Evolutionary conservation across 139 green algal species (phyloP).

Genomic region (Ettlia oleoabundans): DNA sequence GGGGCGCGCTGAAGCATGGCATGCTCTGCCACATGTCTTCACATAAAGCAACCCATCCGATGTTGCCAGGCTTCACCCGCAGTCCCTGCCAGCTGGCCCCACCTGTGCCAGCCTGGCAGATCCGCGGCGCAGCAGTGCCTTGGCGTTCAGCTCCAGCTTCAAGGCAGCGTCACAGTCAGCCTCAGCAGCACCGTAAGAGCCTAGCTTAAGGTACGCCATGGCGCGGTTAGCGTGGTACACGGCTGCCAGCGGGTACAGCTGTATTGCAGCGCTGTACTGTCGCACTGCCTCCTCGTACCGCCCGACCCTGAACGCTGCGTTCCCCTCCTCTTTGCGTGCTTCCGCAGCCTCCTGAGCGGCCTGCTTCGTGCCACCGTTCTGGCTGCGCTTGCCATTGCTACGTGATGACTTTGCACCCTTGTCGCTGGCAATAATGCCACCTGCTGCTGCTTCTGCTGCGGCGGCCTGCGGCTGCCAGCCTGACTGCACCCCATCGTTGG

Average conservation of each 20-base stretch:
- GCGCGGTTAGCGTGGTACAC: conserved; percentile 63
- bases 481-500: neutral
- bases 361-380: neutral
- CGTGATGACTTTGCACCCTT: neutral
- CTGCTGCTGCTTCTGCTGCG: neutral
- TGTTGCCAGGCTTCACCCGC: too few species aligned
- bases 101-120: conserved; percentile 41
- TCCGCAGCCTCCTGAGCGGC: conserved; percentile 15
- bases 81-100: neutral
- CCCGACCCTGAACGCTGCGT: conserved; percentile 47
- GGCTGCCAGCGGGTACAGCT: conserved; percentile 34
- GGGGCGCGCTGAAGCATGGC: too few species aligned
- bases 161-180: conserved; percentile 54
- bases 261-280: conserved; percentile 49
- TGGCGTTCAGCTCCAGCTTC: conserved; percentile 51
- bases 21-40: too few species aligned
- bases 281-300: conserved; percentile 49
- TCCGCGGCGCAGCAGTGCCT: conserved; percentile 57
- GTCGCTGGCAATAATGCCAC: too few species aligned
- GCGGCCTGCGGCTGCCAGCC: neutral
- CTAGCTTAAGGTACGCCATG: conserved; percentile 55
- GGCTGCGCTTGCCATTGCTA: neutral
- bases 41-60: too few species aligned
- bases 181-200: conserved; percentile 44
- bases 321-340: conserved; percentile 47